phyloP scores from a whole-genome alignment of 2,329 filamentous ascomycete genomes.

The Boeremia exigua region DNA sequence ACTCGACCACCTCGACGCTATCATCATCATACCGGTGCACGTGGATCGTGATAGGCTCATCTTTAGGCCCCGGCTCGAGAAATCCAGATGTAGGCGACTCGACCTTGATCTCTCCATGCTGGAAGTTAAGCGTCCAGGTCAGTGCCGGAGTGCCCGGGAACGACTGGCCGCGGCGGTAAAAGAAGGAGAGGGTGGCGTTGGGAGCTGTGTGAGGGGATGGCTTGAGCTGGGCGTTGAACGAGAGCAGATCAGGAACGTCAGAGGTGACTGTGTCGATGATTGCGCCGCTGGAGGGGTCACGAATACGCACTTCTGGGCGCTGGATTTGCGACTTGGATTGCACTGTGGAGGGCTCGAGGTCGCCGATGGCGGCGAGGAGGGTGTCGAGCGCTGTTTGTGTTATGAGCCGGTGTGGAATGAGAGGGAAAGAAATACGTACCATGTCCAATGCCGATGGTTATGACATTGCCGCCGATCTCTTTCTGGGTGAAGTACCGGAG shows the following conservation, averaged over 20 bases:
- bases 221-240: conserved; percentile 44
- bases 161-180: conserved; percentile 24
- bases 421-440: neutral
- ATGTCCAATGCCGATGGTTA: conserved; percentile 30
- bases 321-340: conserved; percentile 25
- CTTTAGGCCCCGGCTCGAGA: conserved; percentile 28
- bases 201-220: conserved; percentile 5
- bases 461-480: conserved; percentile 23
- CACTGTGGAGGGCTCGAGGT: conserved; percentile 16
- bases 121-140: conserved; percentile 23
- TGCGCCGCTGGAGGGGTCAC: conserved; percentile 4
- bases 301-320: conserved; percentile 11
- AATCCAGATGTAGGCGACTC: conserved; percentile 13
- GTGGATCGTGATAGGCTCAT: conserved; percentile 52
- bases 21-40: conserved; percentile 59
- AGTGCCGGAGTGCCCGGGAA: conserved; percentile 24
- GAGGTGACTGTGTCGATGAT: conserved; percentile 28
- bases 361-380: conserved; percentile 27
- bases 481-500: conserved; percentile 27
- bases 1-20: conserved; percentile 53
- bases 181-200: conserved; percentile 18
- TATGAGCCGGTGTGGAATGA: neutral
- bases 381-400: conserved; percentile 20
- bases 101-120: conserved; percentile 26
- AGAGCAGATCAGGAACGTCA: conserved; percentile 56